Base-by-base conservation (phyloP, 257 asterid genomes). In the Fraxinus anomala region DNA sequence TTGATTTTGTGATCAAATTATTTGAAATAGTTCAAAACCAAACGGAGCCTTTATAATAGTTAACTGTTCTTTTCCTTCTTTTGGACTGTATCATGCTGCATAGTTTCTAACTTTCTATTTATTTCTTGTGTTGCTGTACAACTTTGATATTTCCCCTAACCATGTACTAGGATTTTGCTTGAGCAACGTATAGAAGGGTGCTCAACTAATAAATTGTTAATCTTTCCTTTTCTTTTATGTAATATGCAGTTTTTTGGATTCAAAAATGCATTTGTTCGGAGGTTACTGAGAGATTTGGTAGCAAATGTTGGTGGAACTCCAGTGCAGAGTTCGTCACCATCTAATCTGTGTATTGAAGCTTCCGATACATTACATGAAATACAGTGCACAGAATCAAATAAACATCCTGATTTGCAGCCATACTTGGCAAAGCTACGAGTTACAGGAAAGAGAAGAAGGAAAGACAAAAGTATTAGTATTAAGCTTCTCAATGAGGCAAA, bases 281-380 rank as follows among this genome's bases (percentile, higher is more conserved):
- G 97, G 86, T 80, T 95, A 73, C 87, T 95, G 81, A 81, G 98
- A 82, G 97, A 91, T 79, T 87, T 93, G 91, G 92, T 88, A 74
- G 89, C 96, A 79, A 87, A 89, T 89, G 86, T 79, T 73, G 88
- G 89, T 80, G 91, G 88, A 73, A 82, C 87, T 73, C 83, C 84
- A 54, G 96, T 89, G 70, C 86, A 79, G 76, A 80, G 81, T 81
- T 61, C 68, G 73, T 74, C 78, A 51, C 73, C 85, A 10, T 83
- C 92, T 73, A 83, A 37, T 76, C 61, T 80, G 61, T 73, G 83
- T 68, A 82, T 61, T 56, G 87, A 73, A 81, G 86, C 84, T 81
- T 68, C 80, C 67, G 85, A 80, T 80, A 69, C 86, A 44, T 70
- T 74, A 68, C 21, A 78, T 37, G 42, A 7, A 37, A 37, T 37